Percentiles rank a stretch among this genome's conserved stretches.
These are phyloP conservation scores for Suillus cothurnatus DNA, from an alignment of 768 basidiomycete genomes.

Conservation along the genomic window DNA sequence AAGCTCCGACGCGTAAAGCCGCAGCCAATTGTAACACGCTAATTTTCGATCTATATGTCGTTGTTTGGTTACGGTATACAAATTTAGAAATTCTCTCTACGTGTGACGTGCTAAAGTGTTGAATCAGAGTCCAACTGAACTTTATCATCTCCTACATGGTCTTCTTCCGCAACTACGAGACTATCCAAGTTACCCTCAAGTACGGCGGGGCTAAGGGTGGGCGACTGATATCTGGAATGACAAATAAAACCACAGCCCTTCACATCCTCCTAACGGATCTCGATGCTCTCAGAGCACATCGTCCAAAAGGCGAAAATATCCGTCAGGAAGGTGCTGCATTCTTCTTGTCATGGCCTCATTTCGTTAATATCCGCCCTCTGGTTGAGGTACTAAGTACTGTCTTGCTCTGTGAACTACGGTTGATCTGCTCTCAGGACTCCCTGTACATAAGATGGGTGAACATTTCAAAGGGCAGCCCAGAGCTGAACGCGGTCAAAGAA, in stretches of 20 bases:
- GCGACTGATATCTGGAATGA: constrained; percentile 14
- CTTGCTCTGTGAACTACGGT: neutral
- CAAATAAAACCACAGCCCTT: constrained; percentile 18
- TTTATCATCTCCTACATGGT: constrained; percentile 2
- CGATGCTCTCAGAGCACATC: constrained; percentile 31
- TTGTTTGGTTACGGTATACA: no score
- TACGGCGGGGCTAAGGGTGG: constrained; percentile 24
- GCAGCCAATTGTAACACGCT: no score
- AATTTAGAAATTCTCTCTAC: no score
- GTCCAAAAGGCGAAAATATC: constrained; percentile 31
- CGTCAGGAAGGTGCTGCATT: constrained; percentile 21
- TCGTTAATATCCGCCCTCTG: constrained; percentile 9
- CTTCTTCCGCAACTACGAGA: constrained; percentile 15
- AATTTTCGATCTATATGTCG: no score
- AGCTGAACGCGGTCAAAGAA: constrained; percentile 24
- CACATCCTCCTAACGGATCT: constrained; percentile 31
- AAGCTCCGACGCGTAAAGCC: constrained; percentile 19
- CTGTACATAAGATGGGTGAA: constrained; percentile 30
- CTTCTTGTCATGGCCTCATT: constrained; percentile 27
- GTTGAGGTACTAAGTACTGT: neutral
- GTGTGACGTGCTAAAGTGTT: no score
- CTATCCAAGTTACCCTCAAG: constrained; percentile 27
- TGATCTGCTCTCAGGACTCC: constrained; percentile 18
- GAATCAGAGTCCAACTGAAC: neutral
- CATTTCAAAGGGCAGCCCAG: constrained; percentile 24